These are phyloP conservation scores for Isoetes engelmannii DNA, from an alignment of 83 land plant species.

Conservation along the genomic window DNA sequence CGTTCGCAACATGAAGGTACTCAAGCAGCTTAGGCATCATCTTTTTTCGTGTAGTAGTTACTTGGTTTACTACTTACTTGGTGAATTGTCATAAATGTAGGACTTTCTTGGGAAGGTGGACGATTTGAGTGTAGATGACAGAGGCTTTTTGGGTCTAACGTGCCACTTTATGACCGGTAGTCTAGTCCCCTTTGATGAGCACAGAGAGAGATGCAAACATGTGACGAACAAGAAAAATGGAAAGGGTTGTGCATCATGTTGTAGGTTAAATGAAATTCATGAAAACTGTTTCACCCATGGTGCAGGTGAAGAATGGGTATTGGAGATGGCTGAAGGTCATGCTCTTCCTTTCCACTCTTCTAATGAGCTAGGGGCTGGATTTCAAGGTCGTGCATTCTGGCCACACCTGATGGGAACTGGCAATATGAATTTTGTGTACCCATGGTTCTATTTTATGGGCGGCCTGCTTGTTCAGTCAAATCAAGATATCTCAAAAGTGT, in stretches of 20 bases:
- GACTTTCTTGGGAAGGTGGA: background rate
- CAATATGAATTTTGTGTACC: background rate
- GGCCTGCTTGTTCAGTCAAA: background rate
- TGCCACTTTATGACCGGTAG: background rate
- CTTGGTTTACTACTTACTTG: too few species aligned
- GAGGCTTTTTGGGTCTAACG: background rate
- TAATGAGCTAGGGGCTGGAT: background rate
- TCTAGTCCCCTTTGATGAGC: background rate
- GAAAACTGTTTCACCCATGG: background rate
- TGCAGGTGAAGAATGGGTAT: background rate
- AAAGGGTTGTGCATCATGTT: background rate
- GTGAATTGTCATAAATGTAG: too few species aligned
- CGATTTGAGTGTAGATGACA: background rate
- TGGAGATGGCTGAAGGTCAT: background rate
- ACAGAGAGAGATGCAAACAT: background rate
- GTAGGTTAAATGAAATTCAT: background rate
- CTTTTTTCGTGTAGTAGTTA: too few species aligned
- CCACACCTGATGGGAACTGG: background rate
- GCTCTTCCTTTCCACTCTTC: background rate
- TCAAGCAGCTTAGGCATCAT: background rate
- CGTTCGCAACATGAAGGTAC: background rate
- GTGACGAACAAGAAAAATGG: slow-evolving; percentile 2
- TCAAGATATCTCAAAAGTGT: background rate
- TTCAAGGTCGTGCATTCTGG: slow-evolving; percentile 2
- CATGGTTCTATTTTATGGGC: background rate